Base-by-base conservation (phyloP, 176 grass and related monocot species). In the Bromus sterilis region DNA sequence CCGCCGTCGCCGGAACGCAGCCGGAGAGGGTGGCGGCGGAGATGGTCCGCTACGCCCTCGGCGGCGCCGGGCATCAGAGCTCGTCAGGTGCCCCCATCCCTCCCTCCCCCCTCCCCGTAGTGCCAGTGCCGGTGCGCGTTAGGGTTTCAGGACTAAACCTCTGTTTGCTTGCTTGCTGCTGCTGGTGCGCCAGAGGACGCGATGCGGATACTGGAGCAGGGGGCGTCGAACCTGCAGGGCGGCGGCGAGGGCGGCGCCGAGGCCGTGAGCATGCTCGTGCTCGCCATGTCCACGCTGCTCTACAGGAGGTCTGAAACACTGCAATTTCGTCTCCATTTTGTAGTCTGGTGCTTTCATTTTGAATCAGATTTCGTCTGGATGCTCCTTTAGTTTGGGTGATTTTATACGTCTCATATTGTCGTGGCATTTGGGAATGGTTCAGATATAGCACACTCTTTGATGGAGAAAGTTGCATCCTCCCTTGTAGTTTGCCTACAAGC, bases 161-260 rank as follows among this genome's bases (percentile, higher is more conserved):
- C 24, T 77, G 55, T 37, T 37, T 24, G n/a, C n/a, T n/a, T n/a
- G n/a, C n/a, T n/a, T n/a, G n/a, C 13, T 44, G 24, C 67, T 90
- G 83, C 60, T 70, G 59, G 80, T 77, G 85, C 75, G 39, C 41
- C 80, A 77, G 90, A 90, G 46, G 86, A 98, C 46, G 83, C 90
- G 80, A 91, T 98, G 84, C 82, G 92, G 88, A 93, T 98, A 83
- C 73, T 98, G 86, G 92, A 98, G 79, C 95, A 98, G 77, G 95
- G 95, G 21, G 77, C 82, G 71, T 87, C 86, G 28, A 94, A 97
- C 85, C 85, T 97, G 75, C 85, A 92, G 84, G 80, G 84, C 13
- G 86, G 86, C 14, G 88, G 66, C 49, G 76, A 91, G 57, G 88
- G 88, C 15, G 83, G 85, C 14, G 84, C 29, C 35, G 83, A 97